Percentiles rank a stretch among this genome's conserved stretches.
Evolutionary conservation across 192 early-diverging fungal species (phyloP).

Genomic region (Umbelopsis sp.): DNA sequence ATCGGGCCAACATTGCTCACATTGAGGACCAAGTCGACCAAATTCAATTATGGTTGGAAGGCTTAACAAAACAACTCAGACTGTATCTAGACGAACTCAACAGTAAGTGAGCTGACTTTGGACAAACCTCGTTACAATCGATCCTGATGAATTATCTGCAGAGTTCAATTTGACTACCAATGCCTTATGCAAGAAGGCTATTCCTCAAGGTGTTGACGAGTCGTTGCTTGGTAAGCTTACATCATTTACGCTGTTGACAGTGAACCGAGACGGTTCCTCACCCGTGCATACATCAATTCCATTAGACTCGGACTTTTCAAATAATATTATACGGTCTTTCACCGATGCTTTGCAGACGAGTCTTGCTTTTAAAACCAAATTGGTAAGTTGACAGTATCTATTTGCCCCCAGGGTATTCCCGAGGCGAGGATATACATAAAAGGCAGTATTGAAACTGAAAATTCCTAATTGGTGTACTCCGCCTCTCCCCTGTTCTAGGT

Average conservation of each 20-base stretch:
- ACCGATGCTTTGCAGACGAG: slow-evolving; percentile 49
- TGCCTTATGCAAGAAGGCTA: slow-evolving; percentile 28
- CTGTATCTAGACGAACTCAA: slow-evolving; percentile 40
- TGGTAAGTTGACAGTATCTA: slow-evolving; percentile 31
- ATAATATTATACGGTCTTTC: slow-evolving; percentile 46
- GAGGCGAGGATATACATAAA: background rate
- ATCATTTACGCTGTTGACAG: background rate
- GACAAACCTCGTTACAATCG: background rate
- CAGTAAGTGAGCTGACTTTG: slow-evolving; percentile 35
- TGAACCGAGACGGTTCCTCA: background rate
- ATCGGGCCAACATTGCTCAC: slow-evolving; percentile 52
- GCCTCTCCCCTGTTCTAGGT: slow-evolving; percentile 33
- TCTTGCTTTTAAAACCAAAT: slow-evolving; percentile 49
- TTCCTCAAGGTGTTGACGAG: slow-evolving; percentile 24
- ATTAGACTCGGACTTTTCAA: slow-evolving; percentile 46
- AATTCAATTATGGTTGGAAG: slow-evolving; percentile 58
- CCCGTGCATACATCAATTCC: background rate
- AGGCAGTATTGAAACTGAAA: slow-evolving; percentile 2
- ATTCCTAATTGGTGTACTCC: background rate
- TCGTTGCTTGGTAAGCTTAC: slow-evolving; percentile 35
- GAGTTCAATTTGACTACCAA: slow-evolving; percentile 40
- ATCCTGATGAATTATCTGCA: slow-evolving; percentile 12
- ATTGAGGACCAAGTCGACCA: slow-evolving; percentile 61
- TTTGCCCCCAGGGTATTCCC: background rate
- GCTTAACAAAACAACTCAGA: slow-evolving; percentile 41